Base-by-base conservation (phyloP, 495 filamentous ascomycete species). In the Zalerion maritima region DNA sequence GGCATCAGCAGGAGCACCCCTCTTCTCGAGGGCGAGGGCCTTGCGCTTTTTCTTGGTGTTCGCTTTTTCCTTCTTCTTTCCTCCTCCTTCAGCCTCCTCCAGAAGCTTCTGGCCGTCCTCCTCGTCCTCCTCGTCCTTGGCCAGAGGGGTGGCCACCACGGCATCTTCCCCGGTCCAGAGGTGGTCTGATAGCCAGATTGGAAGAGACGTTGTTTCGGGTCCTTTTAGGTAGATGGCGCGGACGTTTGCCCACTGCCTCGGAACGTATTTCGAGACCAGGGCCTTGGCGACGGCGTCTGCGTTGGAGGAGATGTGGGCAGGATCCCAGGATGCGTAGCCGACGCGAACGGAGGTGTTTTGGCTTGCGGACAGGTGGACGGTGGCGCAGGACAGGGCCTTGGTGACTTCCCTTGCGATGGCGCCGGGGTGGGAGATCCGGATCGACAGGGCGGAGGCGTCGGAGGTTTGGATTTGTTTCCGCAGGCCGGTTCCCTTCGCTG, bases 161-260 rank as follows among this genome's bases (percentile, higher is more conserved):
- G 92, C 80, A 13, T 54, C 61, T 38, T 86, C 78, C 29, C 83
- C 78, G 18, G 78, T 57, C 82, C 86, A 97, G 29, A 97, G 55
- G 59, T 96, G 81, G 43, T 76, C 71, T 6, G 89, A 78, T 45
- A 94, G 60, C 78, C 82, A 97, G 36, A 97, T 73, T 9, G 89
- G 89, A 41, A 97, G 59, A 8, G 86, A 82, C 35, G 71, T 78
- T 6, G 84, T 91, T 40, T 76, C 71, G 6, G 81, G 74, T 5
- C 79, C 78, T 63, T 96, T 97, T 55, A 97, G 62, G 57, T 93
- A 84, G 26, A 96, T 49, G 26, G 68, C 67, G 52, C 75, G 73
- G 28, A 96, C 69, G 46, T 81, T 83, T 36, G 69, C 68, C 85
- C 85, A 94, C 32, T 81, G 73, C 41, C 82, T 73, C 4, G 84